Evolutionary conservation across 2,329 filamentous ascomycete genomes (phyloP).

Genomic region (Chaetomiaceae sp.): DNA sequence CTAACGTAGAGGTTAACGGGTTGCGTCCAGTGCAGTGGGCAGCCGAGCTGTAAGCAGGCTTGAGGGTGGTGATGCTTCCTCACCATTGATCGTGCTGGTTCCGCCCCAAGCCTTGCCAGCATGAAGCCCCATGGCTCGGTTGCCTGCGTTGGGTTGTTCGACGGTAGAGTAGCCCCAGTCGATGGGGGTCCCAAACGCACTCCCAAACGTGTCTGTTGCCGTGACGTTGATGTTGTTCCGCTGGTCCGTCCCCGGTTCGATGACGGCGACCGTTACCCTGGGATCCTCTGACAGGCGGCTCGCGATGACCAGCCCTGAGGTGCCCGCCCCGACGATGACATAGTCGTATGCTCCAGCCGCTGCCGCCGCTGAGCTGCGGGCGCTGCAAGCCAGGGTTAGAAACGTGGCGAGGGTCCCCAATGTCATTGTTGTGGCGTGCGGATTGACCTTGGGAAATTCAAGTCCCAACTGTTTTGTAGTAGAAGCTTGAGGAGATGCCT

Average conservation of each 20-base stretch:
- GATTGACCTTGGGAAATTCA: no score
- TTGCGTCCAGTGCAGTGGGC: no score
- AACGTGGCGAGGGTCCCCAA: neutral
- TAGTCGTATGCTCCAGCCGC: constrained; percentile 25
- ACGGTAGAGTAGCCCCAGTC: constrained; percentile 19
- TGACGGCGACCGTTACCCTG: constrained; percentile 1
- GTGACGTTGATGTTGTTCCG: constrained; percentile 20
- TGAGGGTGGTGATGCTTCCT: neutral
- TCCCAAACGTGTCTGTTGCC: constrained; percentile 3
- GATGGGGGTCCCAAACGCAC: constrained; percentile 11
- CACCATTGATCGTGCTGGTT: constrained; percentile 31
- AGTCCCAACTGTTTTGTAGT: no score
- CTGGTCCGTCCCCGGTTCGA: constrained; percentile 2
- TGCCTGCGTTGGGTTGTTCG: constrained; percentile 3
- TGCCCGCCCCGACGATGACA: constrained; percentile 40
- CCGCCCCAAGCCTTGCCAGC: constrained; percentile 29
- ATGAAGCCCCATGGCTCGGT: constrained; percentile 7
- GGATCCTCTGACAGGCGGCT: constrained; percentile 35
- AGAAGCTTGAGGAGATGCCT: no score
- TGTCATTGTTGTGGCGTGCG: no score
- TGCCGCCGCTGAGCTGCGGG: neutral
- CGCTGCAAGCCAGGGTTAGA: neutral
- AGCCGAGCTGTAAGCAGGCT: neutral
- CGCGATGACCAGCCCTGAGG: constrained; percentile 38
- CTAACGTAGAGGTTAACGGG: neutral